Base-by-base conservation (phyloP, 352 stramenopile species). In the Phytophthora pinifolia region DNA sequence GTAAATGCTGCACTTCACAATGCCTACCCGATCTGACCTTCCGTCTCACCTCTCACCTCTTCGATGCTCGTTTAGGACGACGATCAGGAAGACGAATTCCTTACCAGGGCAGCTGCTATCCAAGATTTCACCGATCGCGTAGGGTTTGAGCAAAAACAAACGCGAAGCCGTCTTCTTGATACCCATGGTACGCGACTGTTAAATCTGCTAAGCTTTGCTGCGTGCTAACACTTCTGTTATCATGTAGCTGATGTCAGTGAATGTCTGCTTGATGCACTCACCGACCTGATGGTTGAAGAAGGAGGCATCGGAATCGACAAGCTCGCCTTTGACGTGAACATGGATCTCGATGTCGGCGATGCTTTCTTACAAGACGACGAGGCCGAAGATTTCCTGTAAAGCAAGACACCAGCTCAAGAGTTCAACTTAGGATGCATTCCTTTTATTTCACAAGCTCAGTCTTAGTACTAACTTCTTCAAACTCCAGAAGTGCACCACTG, bases 401-500 rank as follows among this genome's bases (percentile, higher is more conserved):
- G 41, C 12, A 18, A 38, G 20, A 29, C 12, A 20, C 31, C 30
- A 12, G 31, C 14, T 12, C 32, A 22, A 53, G n/a, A 46, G 46
- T 48, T 52, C 25, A 61, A 36, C 32, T 52, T 36, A 5, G 9
- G 42, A 47, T 46, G 51, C 52, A 59, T 67, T 57, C 60, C 54
- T 51, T 49, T 61, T 62, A 65, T 37, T 65, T 52, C 20, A 60
- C 36, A 59, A 59, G 53, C 34, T 45, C 32, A 15, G 6, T 30
- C 46, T 42, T 32, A 41, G 29, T 45, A 36, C 36, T n/a, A 13
- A 7, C 30, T 39, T 43, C n/a, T 37, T 73, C 49, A 75, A 44
- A 75, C 18, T 10, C 62, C 69, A 0, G 65, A 72, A 39, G 58
- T 76, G 52, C 70, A 79, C 70, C 70, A 79, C 70, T 79, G 38